Conservation (phyloP, 2,329 filamentous ascomycete species). For the Trichophyton schoenleinii region DNA sequence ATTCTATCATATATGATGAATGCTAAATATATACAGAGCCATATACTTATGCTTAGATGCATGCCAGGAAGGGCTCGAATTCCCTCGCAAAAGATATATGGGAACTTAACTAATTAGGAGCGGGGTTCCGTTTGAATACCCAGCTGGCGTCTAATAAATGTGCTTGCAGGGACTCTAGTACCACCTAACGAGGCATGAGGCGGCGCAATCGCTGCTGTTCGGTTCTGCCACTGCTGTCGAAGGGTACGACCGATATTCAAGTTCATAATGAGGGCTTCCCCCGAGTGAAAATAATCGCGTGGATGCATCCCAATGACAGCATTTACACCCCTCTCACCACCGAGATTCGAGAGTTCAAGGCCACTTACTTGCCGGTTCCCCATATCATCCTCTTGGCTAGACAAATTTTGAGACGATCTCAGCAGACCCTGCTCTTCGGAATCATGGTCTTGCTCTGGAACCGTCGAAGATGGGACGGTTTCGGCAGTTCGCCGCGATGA, state of each 20-base stretch:
- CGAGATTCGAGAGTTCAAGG: not conserved
- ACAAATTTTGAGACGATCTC: conserved; percentile 22
- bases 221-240: conserved; percentile 29
- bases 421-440: conserved; percentile 47
- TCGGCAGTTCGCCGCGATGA: conserved; percentile 7
- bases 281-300: conserved; percentile 27
- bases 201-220: conserved; percentile 14
- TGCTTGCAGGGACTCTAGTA: conserved; percentile 23
- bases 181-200: conserved; percentile 16
- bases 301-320: conserved; percentile 19
- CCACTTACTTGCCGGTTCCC: not conserved
- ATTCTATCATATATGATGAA: not conserved
- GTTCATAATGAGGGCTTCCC: conserved; percentile 28
- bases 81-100: not conserved
- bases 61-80: not conserved
- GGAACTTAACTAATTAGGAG: not conserved
- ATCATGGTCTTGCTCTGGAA: conserved; percentile 41
- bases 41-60: not conserved
- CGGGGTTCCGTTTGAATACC: not conserved
- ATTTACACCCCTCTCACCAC: conserved; percentile 14
- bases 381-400: not conserved
- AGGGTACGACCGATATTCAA: conserved; percentile 26
- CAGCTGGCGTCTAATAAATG: not conserved
- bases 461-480: conserved; percentile 11
- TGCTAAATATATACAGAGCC: not conserved